A percentile compares a stretch with the other conserved stretches of the same genome.
phyloP scores from a whole-genome alignment of 2,329 filamentous ascomycete species.

The Zelopaecilomyces penicillatus region DNA sequence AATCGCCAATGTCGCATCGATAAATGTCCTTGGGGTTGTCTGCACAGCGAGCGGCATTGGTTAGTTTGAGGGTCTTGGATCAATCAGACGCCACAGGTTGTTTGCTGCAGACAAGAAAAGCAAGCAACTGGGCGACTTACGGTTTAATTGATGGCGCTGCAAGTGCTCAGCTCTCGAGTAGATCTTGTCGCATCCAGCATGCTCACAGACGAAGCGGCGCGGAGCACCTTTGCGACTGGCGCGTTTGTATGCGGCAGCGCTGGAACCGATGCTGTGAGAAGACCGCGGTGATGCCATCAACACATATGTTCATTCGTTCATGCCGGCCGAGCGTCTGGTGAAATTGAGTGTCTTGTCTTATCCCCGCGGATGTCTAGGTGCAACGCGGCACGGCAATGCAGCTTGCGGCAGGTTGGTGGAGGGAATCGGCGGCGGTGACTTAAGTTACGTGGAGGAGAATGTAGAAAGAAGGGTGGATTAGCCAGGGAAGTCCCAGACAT shows the following conservation, averaged over 20 bases:
- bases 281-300: slow-evolving; percentile 16
- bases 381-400: no score
- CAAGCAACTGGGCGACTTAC: slow-evolving; percentile 38
- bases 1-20: slow-evolving; percentile 65
- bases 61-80: slow-evolving; percentile 2
- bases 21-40: slow-evolving; percentile 76
- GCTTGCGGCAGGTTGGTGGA: no score
- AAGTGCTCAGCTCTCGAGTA: slow-evolving; percentile 77
- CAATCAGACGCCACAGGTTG: background rate
- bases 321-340: background rate
- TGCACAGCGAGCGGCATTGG: slow-evolving; percentile 22
- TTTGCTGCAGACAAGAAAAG: slow-evolving; percentile 1
- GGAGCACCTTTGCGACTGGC: slow-evolving; percentile 44
- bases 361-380: no score
- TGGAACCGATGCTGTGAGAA: slow-evolving; percentile 8
- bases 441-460: no score
- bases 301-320: slow-evolving; percentile 7
- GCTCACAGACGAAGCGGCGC: slow-evolving; percentile 53
- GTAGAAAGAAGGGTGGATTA: background rate
- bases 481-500: slow-evolving; percentile 2
- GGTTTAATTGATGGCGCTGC: slow-evolving; percentile 74
- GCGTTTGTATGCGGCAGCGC: slow-evolving; percentile 34
- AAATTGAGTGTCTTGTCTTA: no score
- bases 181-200: slow-evolving; percentile 66
- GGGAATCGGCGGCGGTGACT: no score